Conservation (phyloP, 2,329 filamentous ascomycete species). For the Trichoderma atroviride region DNA sequence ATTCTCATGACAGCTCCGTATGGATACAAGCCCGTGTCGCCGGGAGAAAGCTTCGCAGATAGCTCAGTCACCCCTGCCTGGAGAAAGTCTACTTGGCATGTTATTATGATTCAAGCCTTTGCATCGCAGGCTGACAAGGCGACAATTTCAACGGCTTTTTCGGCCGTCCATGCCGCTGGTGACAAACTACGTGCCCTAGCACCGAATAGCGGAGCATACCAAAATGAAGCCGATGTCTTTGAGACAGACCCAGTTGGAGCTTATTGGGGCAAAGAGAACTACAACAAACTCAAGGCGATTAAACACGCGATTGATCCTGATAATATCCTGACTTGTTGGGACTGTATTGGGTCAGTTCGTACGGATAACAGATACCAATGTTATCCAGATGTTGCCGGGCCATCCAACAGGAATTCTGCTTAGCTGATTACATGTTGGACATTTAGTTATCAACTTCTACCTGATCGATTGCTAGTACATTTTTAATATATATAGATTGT, state of each 20-base stretch:
- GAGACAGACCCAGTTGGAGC: conserved; percentile 34
- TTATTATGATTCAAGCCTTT: neutral
- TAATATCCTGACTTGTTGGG: conserved; percentile 40
- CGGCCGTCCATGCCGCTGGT: conserved; percentile 30
- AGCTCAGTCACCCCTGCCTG: neutral
- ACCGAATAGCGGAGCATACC: conserved; percentile 33
- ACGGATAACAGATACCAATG: conserved; percentile 15
- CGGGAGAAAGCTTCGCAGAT: too few relatives aligned
- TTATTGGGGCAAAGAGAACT: conserved; percentile 40
- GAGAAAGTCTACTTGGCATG: conserved; percentile 14
- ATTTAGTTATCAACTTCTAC: too few relatives aligned
- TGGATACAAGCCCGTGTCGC: too few relatives aligned
- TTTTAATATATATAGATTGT: too few relatives aligned
- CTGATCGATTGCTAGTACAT: too few relatives aligned
- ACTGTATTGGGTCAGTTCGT: conserved; percentile 27
- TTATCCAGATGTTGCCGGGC: neutral
- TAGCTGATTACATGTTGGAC: too few relatives aligned
- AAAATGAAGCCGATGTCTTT: conserved; percentile 37
- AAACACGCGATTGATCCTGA: conserved; percentile 52
- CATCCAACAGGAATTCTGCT: too few relatives aligned
- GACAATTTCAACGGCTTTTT: too few relatives aligned
- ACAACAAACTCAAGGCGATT: conserved; percentile 42
- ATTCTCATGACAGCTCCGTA: too few relatives aligned
- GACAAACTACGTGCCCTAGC: conserved; percentile 25
- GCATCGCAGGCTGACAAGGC: neutral